A percentile compares a stretch with the other conserved stretches of the same genome.
phyloP scores from a whole-genome alignment of 257 asterid genomes.

The Solanum okadae region DNA sequence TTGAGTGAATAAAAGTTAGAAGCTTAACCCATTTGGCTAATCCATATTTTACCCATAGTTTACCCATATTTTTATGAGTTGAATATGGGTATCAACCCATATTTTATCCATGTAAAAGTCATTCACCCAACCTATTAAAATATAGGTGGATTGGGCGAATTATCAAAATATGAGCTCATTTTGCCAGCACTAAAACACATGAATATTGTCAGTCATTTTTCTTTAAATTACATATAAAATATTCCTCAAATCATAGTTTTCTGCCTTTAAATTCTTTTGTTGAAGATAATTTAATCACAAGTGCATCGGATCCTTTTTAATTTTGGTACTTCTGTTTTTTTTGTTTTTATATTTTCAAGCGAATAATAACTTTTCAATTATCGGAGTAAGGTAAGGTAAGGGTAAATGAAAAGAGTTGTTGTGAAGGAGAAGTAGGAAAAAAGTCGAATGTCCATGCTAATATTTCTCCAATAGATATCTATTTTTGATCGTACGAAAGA shows the following conservation, averaged over 20 bases:
- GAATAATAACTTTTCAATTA: background rate
- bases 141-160: fast-evolving
- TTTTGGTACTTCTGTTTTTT: background rate
- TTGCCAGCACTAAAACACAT: background rate
- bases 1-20: too few relatives aligned
- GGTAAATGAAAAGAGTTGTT: background rate
- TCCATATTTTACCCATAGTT: too few relatives aligned
- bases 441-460: too few relatives aligned
- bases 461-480: background rate
- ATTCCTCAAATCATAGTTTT: background rate
- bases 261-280: background rate
- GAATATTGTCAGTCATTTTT: background rate
- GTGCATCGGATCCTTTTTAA: background rate
- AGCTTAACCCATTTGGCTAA: too few relatives aligned
- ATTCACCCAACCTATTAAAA: too few relatives aligned
- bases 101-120: too few relatives aligned
- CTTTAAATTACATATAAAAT: background rate
- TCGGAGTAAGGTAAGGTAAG: background rate
- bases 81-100: too few relatives aligned
- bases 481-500: too few relatives aligned
- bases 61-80: too few relatives aligned
- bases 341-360: background rate
- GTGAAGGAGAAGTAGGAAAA: background rate
- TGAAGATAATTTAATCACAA: background rate
- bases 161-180: too few relatives aligned